Evolutionary conservation across 73 alveolate species (phyloP).

Genomic region (Paramecium caudatum): DNA sequence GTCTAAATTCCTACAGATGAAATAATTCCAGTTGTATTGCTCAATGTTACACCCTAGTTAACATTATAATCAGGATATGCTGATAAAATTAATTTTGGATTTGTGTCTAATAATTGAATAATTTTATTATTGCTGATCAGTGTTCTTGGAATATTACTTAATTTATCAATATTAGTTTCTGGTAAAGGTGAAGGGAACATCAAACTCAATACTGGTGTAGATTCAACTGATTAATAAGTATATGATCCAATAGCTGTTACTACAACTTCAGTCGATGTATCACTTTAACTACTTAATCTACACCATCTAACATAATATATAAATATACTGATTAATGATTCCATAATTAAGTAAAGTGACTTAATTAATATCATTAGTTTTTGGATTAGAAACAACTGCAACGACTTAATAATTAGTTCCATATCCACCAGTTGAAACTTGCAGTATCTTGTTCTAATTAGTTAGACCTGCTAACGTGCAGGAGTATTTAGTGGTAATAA

Average conservation of each 20-base stretch:
- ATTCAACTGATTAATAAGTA: neutral
- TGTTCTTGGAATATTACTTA: neutral
- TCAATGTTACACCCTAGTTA: neutral
- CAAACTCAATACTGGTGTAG: neutral
- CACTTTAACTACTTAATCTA: neutral
- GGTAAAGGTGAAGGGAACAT: constrained; percentile 18
- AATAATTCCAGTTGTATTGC: neutral
- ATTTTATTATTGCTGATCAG: neutral
- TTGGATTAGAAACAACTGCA: neutral
- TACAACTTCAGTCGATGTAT: too few species aligned
- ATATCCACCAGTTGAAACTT: neutral
- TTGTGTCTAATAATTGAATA: neutral
- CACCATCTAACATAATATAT: neutral
- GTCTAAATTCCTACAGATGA: neutral
- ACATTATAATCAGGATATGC: neutral
- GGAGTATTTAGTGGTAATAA: neutral
- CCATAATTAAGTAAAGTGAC: constrained; percentile 19
- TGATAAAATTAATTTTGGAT: neutral
- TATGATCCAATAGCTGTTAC: constrained; percentile 1
- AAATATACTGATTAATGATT: neutral
- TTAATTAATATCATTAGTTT: neutral
- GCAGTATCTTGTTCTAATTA: neutral
- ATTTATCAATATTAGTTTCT: neutral
- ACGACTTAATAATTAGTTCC: neutral
- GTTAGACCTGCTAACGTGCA: neutral